phyloP scores from a whole-genome alignment of 169 alveolate species.

The Plasmodium falciparum region DNA sequence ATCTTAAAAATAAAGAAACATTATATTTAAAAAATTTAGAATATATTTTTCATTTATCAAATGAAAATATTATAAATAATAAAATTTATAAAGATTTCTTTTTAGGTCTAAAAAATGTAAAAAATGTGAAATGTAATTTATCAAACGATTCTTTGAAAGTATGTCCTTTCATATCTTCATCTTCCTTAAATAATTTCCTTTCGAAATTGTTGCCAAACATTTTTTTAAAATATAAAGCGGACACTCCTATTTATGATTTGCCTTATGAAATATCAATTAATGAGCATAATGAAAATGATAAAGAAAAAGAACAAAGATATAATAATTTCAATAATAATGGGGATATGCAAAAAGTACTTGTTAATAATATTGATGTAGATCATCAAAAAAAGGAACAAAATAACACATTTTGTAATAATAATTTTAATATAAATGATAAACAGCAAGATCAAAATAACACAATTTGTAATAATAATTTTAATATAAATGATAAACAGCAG shows the following conservation, averaged over 20 bases:
- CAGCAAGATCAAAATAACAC: slow-evolving; percentile 12
- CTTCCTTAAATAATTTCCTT: slow-evolving; percentile 71
- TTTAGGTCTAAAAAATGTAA: slow-evolving; percentile 64
- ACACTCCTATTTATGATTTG: slow-evolving; percentile 42
- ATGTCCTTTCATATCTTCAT: slow-evolving; percentile 69
- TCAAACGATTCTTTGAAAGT: slow-evolving; percentile 44
- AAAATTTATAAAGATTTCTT: slow-evolving; percentile 43
- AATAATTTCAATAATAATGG: neutral
- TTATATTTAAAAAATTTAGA: slow-evolving; percentile 68
- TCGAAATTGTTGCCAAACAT: slow-evolving; percentile 60
- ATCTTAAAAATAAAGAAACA: slow-evolving; percentile 12
- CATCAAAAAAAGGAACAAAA: neutral
- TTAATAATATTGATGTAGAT: neutral
- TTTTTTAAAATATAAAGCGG: slow-evolving; percentile 65
- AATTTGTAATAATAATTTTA: neutral
- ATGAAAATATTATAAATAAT: slow-evolving; percentile 35
- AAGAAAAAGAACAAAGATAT: neutral
- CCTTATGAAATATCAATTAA: neutral
- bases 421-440: neutral
- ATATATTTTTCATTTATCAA: slow-evolving; percentile 67
- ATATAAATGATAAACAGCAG: neutral
- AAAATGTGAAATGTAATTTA: slow-evolving; percentile 67
- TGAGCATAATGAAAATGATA: neutral
- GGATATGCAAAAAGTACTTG: neutral
- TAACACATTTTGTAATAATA: neutral